These are phyloP conservation scores for Trypanosoma avium DNA, from an alignment of 208 protist species.

Conservation along the genomic window DNA sequence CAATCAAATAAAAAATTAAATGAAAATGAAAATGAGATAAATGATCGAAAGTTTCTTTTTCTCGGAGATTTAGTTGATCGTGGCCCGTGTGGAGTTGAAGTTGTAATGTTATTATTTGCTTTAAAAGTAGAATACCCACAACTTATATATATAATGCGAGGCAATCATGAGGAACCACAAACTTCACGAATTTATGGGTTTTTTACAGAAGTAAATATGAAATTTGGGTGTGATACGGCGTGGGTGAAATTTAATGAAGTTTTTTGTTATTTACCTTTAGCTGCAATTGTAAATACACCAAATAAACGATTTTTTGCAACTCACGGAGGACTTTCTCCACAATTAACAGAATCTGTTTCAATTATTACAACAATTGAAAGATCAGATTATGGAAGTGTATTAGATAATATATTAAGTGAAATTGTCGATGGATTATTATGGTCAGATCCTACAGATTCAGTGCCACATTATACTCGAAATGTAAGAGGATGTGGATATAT, in stretches of 20 bases:
- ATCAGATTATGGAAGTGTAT: constrained; percentile 54
- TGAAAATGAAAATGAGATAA: constrained; percentile 23
- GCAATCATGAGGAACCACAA: constrained; percentile 86
- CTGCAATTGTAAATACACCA: constrained; percentile 70
- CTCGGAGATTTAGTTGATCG: constrained; percentile 99
- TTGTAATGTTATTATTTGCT: constrained; percentile 49
- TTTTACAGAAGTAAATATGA: constrained; percentile 47
- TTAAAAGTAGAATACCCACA: constrained; percentile 80
- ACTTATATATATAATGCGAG: constrained; percentile 76
- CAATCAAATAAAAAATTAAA: constrained; percentile 18
- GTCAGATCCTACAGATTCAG: constrained; percentile 95
- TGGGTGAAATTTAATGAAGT: constrained; percentile 73
- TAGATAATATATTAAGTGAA: constrained; percentile 94
- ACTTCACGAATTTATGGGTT: constrained; percentile 77
- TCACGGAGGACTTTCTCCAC: constrained; percentile 96
- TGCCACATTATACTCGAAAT: constrained; percentile 92
- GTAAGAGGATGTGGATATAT: constrained; percentile 97
- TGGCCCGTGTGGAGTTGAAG: constrained; percentile 92
- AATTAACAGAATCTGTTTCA: constrained; percentile 37
- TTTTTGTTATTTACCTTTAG: constrained; percentile 77
- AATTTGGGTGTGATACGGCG: constrained; percentile 42
- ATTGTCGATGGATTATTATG: constrained; percentile 98
- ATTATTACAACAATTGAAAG: constrained; percentile 38
- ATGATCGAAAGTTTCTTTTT: constrained; percentile 90
- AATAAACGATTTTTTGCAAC: constrained; percentile 96